Conservation (phyloP, 1,139 yeast species). For the Pichia sp. region DNA sequence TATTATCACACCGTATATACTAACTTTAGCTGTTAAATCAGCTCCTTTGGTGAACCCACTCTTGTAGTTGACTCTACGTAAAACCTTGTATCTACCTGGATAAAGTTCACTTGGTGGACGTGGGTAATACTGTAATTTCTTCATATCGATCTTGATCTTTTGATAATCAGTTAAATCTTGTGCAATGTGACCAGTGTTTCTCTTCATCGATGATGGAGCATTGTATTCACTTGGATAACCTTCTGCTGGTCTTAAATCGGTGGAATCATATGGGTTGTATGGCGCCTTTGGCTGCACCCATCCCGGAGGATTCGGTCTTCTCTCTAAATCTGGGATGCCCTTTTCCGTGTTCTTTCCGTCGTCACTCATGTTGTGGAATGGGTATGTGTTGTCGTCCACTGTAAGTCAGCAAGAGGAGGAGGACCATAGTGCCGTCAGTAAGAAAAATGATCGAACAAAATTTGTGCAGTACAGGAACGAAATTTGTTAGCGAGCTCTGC, state of each 20-base stretch:
- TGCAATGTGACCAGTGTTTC: conserved; percentile 59
- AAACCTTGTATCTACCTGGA: conserved; percentile 77
- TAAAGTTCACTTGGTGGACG: conserved; percentile 71
- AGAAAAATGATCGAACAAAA: not conserved
- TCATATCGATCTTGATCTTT: conserved; percentile 72
- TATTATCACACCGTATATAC: conserved; percentile 46
- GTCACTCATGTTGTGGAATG: conserved; percentile 1
- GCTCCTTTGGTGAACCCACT: conserved; percentile 57
- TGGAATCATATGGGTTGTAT: conserved; percentile 81
- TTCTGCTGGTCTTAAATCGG: conserved; percentile 73
- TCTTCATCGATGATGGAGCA: conserved; percentile 52
- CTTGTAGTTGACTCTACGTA: conserved; percentile 58
- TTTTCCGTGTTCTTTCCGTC: not conserved
- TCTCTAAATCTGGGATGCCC: conserved; percentile 31
- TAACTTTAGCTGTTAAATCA: conserved; percentile 45
- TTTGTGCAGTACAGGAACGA: too few species aligned
- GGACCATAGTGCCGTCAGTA: not conserved
- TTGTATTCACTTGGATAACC: conserved; percentile 83
- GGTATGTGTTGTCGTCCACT: too few species aligned
- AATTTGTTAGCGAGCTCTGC: too few species aligned
- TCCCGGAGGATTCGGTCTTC: conserved; percentile 79
- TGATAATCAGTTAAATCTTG: conserved; percentile 67
- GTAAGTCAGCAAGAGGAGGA: too few species aligned
- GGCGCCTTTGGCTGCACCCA: conserved; percentile 85
- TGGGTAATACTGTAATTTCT: conserved; percentile 71